Evolutionary conservation across 345 rosid genomes (phyloP).

Genomic region (Lumnitzera littorea): DNA sequence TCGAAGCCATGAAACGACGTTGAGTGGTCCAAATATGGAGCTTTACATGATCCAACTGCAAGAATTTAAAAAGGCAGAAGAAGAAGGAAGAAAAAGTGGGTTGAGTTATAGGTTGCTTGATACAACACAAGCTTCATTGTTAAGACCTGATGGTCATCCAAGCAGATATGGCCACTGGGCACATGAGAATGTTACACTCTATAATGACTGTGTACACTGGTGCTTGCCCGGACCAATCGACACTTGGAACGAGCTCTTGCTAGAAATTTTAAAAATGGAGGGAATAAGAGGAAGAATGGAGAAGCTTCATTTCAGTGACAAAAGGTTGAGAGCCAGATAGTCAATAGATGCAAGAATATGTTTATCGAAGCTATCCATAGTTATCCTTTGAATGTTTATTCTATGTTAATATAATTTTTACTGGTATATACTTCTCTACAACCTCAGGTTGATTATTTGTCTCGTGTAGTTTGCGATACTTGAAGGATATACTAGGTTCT

Average conservation of each 20-base stretch:
- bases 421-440: no score
- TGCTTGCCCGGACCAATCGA: slow-evolving; percentile 92
- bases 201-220: slow-evolving; percentile 88
- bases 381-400: no score
- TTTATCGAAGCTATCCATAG: no score
- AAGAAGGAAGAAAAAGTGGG: slow-evolving; percentile 43
- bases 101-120: slow-evolving; percentile 51
- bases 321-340: neutral
- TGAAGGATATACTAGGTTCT: no score
- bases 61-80: slow-evolving; percentile 49
- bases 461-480: no score
- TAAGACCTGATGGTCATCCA: slow-evolving; percentile 85
- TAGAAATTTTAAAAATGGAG: slow-evolving; percentile 75
- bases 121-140: slow-evolving; percentile 43
- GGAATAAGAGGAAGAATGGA: slow-evolving; percentile 18
- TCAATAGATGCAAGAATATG: neutral
- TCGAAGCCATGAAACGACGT: slow-evolving; percentile 32
- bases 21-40: slow-evolving; percentile 38
- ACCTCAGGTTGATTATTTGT: no score
- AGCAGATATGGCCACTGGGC: slow-evolving; percentile 62
- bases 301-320: slow-evolving; percentile 1
- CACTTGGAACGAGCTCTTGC: slow-evolving; percentile 65
- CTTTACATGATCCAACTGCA: slow-evolving; percentile 56
- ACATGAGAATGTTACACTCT: slow-evolving; percentile 52
- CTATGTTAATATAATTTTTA: no score